Conservation (phyloP, 2,329 filamentous ascomycete species). For the Cadophora luteo-olivacea region DNA sequence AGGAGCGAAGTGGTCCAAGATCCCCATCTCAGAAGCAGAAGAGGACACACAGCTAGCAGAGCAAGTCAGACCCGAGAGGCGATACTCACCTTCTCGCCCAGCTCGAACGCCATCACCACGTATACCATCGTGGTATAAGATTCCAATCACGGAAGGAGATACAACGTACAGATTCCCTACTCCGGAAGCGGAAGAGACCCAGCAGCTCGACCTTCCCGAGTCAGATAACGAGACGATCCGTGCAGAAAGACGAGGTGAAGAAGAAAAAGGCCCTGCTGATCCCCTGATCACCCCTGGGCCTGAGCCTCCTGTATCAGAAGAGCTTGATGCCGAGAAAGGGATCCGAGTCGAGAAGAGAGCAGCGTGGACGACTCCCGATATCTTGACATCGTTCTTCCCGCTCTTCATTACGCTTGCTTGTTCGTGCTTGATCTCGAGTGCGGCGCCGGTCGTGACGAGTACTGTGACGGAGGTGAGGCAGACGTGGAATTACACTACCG, state of each 20-base stretch:
- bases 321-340: background rate
- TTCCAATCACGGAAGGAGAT: background rate
- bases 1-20: background rate
- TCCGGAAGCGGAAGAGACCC: background rate
- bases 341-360: conserved; percentile 7
- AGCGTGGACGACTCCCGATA: conserved; percentile 7
- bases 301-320: background rate
- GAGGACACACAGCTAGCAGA: background rate
- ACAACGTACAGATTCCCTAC: no score
- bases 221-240: background rate
- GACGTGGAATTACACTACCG: conserved; percentile 18
- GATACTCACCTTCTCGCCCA: background rate
- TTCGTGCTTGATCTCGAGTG: conserved; percentile 16
- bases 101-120: background rate
- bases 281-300: background rate
- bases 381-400: background rate
- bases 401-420: conserved; percentile 4
- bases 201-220: background rate
- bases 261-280: background rate
- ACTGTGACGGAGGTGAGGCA: conserved; percentile 8
- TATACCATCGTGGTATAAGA: background rate
- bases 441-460: background rate
- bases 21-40: background rate
- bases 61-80: background rate
- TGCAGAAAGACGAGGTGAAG: background rate